Evolutionary conservation across 2,329 filamentous ascomycete species (phyloP).

Genomic region (Xylariaceae sp.): DNA sequence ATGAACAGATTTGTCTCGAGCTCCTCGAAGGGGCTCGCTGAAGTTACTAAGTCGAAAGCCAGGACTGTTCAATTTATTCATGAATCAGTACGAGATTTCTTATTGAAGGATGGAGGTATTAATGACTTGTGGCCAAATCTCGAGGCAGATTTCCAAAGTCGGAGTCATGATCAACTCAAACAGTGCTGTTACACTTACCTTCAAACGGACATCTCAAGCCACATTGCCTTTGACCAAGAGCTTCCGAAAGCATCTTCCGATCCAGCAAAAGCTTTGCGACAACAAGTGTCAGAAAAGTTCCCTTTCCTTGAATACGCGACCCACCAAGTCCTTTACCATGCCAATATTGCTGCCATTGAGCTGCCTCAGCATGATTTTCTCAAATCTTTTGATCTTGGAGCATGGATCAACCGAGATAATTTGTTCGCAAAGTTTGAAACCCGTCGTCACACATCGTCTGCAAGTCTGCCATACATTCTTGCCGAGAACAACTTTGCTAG

Average conservation of each 20-base stretch:
- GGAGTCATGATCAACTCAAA: conserved; percentile 48
- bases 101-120: conserved; percentile 48
- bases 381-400: neutral
- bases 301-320: conserved; percentile 32
- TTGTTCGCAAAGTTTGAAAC: conserved; percentile 3
- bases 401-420: conserved; percentile 12
- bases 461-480: conserved; percentile 18
- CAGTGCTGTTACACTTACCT: conserved; percentile 12
- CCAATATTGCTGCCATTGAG: conserved; percentile 14
- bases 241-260: neutral
- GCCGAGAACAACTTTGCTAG: conserved; percentile 12
- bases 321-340: conserved; percentile 26
- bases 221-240: too few species aligned
- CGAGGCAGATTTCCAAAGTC: conserved; percentile 49
- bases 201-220: neutral
- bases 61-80: conserved; percentile 60
- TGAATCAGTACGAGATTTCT: conserved; percentile 57
- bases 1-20: conserved; percentile 47
- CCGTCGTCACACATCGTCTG: neutral
- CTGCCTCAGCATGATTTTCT: conserved; percentile 11
- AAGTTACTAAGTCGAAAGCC: conserved; percentile 45
- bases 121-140: conserved; percentile 43
- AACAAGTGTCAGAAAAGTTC: neutral
- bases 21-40: conserved; percentile 58
- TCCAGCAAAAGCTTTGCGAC: neutral